Base-by-base conservation (phyloP, 805 yeast species). In the Ogataea degrootiae region DNA sequence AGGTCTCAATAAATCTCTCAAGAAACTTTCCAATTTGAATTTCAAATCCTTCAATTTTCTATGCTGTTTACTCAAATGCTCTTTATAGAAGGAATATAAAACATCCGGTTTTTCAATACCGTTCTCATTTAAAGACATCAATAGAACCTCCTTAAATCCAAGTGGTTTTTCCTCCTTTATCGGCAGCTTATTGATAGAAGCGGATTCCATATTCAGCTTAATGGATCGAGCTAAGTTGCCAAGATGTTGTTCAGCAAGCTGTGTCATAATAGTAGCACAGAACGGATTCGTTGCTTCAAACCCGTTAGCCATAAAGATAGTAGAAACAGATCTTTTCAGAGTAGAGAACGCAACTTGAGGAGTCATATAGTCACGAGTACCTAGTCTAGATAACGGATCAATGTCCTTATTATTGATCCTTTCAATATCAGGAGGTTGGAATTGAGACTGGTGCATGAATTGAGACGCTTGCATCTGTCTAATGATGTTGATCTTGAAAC, bases 381-480 rank as follows among this genome's bases (percentile, higher is more conserved):
- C 70, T 26, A 91, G 70, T 52, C 85, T 81, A 1, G 96, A 87
- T 19, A 87, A 76, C 2, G 91, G 82, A 57, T 91, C 97, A n/a
- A 91, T 68, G 61, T 91, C 97, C 22, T 76, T 61, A 46, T 87
- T 50, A 48, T 73, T 69, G 14, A 91, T 65, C 11, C 75, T 67
- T 42, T 79, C 82, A 38, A 83, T 74, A 48, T 77, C 84, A 5
- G 92, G 92, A 14, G 84, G 79, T 52, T 77, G 78, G 74, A 83
- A 71, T 57, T 85, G 92, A 0, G 89, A 76, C 44, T 83, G 85
- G 59, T 85, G 92, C 43, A 85, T 70, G 63, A 81, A 82, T 49
- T 81, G 84, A 43, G 85, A 87, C 17, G 85, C 85, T 66, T 94
- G 98, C 85, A 94, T 85, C 60, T 91, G 91, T 54, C 96, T 74